Conservation (phyloP, 805 yeast genomes). For the Wickerhamomyces silvicola region DNA sequence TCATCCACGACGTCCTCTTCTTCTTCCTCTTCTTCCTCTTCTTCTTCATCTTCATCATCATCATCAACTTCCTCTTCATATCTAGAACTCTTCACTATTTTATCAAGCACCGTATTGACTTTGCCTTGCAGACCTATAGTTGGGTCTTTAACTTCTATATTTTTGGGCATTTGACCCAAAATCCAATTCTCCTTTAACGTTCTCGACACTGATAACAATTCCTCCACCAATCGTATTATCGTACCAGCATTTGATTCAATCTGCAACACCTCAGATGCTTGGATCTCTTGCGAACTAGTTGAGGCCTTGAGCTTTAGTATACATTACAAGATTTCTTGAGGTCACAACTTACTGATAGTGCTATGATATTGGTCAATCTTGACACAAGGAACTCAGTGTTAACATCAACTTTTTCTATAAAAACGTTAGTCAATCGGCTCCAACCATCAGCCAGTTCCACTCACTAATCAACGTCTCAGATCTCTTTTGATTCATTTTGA, state of each 20-base stretch:
- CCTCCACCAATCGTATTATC: conserved; percentile 46
- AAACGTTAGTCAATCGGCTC: no score
- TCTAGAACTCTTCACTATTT: conserved; percentile 4
- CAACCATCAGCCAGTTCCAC: no score
- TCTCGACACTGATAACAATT: conserved; percentile 41
- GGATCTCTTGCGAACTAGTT: conserved; percentile 27
- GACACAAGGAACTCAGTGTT: conserved; percentile 44
- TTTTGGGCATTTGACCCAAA: conserved; percentile 42
- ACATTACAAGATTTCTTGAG: not conserved
- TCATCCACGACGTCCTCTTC: not conserved
- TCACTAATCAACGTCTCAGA: conserved; percentile 34
- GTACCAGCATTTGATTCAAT: conserved; percentile 48
- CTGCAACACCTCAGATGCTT: conserved; percentile 46
- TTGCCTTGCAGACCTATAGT: conserved; percentile 2
- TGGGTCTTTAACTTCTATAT: conserved; percentile 8
- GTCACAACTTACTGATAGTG: conserved; percentile 27
- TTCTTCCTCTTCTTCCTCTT: conserved; percentile 3
- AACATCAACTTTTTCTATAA: conserved; percentile 41
- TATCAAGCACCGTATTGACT: conserved; percentile 3
- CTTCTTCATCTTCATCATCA: conserved; percentile 6
- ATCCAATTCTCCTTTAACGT: conserved; percentile 51
- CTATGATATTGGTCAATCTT: conserved; percentile 46
- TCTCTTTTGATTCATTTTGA: conserved; percentile 35
- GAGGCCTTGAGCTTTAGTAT: conserved; percentile 8
- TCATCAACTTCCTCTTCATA: conserved; percentile 8